These are phyloP conservation scores for Fraxinus greggii DNA, from an alignment of 305 asterid species.

Conservation along the genomic window DNA sequence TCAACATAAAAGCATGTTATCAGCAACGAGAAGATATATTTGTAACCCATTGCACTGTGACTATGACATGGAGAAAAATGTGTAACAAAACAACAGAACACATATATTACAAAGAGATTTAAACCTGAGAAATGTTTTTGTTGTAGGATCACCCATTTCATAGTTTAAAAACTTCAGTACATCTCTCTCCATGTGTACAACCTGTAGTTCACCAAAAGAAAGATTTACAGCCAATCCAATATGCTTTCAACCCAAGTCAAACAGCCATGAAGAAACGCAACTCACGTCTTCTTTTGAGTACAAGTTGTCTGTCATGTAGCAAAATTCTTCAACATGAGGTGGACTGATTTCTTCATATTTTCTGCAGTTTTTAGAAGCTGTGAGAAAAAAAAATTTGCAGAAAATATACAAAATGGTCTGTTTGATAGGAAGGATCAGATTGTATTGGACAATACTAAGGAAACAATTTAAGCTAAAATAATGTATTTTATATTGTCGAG, in stretches of 20 bases:
- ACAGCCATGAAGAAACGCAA: conserved; percentile 15
- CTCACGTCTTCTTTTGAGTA: conserved; percentile 77
- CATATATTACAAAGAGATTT: neutral
- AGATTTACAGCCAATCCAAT: neutral
- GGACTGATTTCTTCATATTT: conserved; percentile 81
- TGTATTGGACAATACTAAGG: neutral
- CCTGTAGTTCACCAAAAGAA: conserved; percentile 36
- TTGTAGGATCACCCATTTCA: conserved; percentile 68
- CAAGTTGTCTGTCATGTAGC: conserved; percentile 80
- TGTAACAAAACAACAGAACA: neutral
- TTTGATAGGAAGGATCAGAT: neutral
- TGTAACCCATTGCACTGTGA: neutral
- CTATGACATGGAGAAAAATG: neutral
- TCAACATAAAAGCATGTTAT: conserved; percentile 17
- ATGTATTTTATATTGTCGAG: neutral
- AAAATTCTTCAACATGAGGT: conserved; percentile 75
- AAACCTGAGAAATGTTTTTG: conserved; percentile 71
- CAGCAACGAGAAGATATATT: neutral
- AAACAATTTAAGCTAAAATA: neutral
- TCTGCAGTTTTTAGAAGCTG: conserved; percentile 43
- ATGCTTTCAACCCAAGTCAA: conserved; percentile 11
- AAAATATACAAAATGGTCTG: neutral
- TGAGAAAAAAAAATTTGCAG: conserved; percentile 11
- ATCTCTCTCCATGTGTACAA: conserved; percentile 62
- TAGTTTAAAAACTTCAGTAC: conserved; percentile 59